These are phyloP conservation scores for Wolfiporia cocos DNA, from an alignment of 1,284 basidiomycete genomes.

Conservation along the genomic window DNA sequence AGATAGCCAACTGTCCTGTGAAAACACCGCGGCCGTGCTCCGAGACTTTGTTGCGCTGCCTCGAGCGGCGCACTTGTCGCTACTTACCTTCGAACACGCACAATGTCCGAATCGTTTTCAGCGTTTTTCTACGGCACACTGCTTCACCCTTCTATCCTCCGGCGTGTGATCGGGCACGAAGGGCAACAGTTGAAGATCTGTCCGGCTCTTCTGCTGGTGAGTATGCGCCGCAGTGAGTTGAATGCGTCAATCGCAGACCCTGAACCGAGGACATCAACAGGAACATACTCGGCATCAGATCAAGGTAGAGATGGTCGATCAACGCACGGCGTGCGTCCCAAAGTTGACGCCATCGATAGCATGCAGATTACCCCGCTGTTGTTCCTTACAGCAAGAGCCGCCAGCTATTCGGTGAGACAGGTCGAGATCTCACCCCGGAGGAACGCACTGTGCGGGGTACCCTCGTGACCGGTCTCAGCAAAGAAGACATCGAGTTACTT, in stretches of 20 bases:
- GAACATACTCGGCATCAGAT: slow-evolving; percentile 76
- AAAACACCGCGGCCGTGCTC: too few species aligned
- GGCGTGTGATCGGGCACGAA: slow-evolving; percentile 43
- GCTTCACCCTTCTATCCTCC: slow-evolving; percentile 46
- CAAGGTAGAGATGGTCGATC: slow-evolving; percentile 21
- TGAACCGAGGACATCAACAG: too few species aligned
- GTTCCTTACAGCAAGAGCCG: slow-evolving; percentile 46
- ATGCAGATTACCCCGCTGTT: slow-evolving; percentile 77
- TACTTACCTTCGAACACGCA: too few species aligned
- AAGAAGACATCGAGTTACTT: slow-evolving; percentile 49
- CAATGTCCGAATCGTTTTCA: slow-evolving; percentile 15
- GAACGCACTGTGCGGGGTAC: slow-evolving; percentile 64
- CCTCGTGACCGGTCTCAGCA: slow-evolving; percentile 58
- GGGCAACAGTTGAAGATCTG: slow-evolving; percentile 36
- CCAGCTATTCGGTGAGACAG: slow-evolving; percentile 32
- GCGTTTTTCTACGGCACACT: slow-evolving; percentile 88
- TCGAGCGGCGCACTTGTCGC: too few species aligned
- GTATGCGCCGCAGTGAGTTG: too few species aligned
- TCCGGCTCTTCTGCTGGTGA: slow-evolving; percentile 42
- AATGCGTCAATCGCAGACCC: too few species aligned
- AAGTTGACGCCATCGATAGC: slow-evolving; percentile 32
- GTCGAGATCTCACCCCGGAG: slow-evolving; percentile 37
- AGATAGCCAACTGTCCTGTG: too few species aligned
- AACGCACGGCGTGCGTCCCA: background rate
- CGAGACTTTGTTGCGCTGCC: too few species aligned